Evolutionary conservation across 2,329 filamentous ascomycete species (phyloP), one percentile per base, ranked within the genome.

Genomic region (Apiospora malaysiana): DNA sequence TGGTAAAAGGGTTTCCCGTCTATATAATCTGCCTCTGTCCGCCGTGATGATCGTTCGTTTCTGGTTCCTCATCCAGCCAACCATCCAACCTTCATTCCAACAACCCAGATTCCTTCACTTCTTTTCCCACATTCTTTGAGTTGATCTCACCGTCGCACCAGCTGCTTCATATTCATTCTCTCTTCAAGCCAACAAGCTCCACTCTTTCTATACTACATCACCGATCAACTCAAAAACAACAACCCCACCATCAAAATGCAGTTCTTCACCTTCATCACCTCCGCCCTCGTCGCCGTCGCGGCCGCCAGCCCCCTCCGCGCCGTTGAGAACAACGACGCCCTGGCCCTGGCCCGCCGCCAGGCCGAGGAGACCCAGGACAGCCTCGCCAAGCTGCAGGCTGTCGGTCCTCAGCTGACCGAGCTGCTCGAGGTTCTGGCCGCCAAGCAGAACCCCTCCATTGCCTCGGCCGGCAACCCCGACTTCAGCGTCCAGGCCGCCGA

Each of bases 401-500:
- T 63, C 27, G 56, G 56, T 32, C 56, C 56, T 4, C 32, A 63
- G 56, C 18, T 63, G 18, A 40, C 18, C 18, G 56, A 63, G 56
- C 32, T 40, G 3, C 56, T 63, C 0, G 32, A 63, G 32, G 18
- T 32, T 3, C 56, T 63, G 8, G 56, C 56, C 27, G 56, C 37
- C 32, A 40, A 37, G 56, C 56, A 63, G 56, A 63, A 40, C 27
- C 18, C 56, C 32, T 12, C 18, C 8, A 4, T 23, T 8, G 32
- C 56, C 0, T 40, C 32, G 16, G 8, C 21, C 18, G 56, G n/a
- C 56, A 27, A n/a, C 21, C 21, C 10, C 16, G 51, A 59, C 51
- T 59, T 63, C 51, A 56, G 51, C 51, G 23, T 56, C 56, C 56
- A 63, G 56, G 56, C 32, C 32, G 56, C 56, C 56, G 56, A 63